A percentile compares a stretch with the other conserved stretches of the same genome.
Evolutionary conservation across 179 eudicot genomes (phyloP).

Genomic region (Beta corolliflora): DNA sequence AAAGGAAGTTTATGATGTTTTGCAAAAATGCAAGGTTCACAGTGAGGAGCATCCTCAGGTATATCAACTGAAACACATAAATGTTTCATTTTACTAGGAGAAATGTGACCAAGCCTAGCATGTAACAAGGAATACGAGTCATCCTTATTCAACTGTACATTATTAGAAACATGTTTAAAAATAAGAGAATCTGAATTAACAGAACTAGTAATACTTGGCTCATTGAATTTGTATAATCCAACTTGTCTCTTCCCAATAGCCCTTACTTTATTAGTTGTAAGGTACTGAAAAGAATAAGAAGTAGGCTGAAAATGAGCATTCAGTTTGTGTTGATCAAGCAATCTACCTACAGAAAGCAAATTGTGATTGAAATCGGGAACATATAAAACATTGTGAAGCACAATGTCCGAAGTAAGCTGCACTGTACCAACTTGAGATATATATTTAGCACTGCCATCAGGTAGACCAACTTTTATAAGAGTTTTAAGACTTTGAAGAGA

Average conservation of each 20-base stretch:
- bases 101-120: conserved; percentile 9
- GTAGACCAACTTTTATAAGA: not conserved
- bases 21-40: not conserved
- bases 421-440: not conserved
- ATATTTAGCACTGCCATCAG: not conserved
- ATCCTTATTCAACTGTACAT: too few species aligned
- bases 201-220: not conserved
- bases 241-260: not conserved
- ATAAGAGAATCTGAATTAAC: too few species aligned
- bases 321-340: not conserved
- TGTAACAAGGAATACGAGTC: not conserved
- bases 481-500: rapidly evolving
- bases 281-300: conserved; percentile 10
- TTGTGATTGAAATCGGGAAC: conserved; percentile 5
- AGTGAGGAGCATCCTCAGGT: not conserved
- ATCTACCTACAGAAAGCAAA: not conserved
- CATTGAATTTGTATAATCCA: not conserved
- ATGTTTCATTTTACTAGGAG: not conserved
- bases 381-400: not conserved
- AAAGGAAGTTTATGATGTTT: not conserved
- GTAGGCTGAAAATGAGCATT: not conserved
- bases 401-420: too few species aligned
- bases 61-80: rapidly evolving
- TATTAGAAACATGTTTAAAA: not conserved
- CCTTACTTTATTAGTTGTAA: not conserved